phyloP scores from a whole-genome alignment of 2,329 filamentous ascomycete genomes.

The Penicillium hordei region DNA sequence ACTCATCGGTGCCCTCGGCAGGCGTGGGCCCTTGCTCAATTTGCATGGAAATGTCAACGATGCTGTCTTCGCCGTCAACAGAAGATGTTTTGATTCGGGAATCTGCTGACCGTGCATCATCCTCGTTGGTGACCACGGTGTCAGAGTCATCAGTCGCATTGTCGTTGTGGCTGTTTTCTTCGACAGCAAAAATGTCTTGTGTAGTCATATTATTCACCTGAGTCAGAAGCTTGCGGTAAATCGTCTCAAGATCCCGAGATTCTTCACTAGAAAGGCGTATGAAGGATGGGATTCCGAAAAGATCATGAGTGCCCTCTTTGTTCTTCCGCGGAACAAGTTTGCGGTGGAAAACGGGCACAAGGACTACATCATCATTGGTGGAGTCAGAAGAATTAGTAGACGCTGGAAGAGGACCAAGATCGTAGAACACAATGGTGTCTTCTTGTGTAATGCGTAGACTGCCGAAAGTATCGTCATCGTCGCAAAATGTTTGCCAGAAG shows the following conservation, averaged over 20 bases:
- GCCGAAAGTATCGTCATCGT: conserved; percentile 60
- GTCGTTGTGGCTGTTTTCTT: conserved; percentile 52
- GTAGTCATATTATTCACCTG: conserved; percentile 76
- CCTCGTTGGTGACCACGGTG: conserved; percentile 62
- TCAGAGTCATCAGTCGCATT: conserved; percentile 62
- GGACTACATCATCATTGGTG: conserved; percentile 43
- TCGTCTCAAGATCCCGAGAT: conserved; percentile 65
- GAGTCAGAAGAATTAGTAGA: not conserved
- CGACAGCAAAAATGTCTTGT: conserved; percentile 60
- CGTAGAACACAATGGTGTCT: conserved; percentile 70
- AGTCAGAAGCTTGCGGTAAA: conserved; percentile 76
- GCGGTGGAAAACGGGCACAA: conserved; percentile 52
- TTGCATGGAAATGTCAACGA: conserved; percentile 87
- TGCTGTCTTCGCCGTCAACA: conserved; percentile 82
- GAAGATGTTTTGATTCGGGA: conserved; percentile 73
- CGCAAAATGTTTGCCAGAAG: conserved; percentile 84
- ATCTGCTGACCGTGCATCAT: conserved; percentile 65
- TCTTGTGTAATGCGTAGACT: conserved; percentile 65
- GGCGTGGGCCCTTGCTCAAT: conserved; percentile 50
- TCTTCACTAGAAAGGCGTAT: conserved; percentile 75
- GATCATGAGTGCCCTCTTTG: conserved; percentile 25
- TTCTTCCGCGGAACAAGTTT: conserved; percentile 25
- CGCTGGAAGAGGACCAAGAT: conserved; percentile 63
- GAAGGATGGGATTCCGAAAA: conserved; percentile 55
- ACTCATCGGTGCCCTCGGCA: conserved; percentile 17